Conservation (phyloP, 2,329 filamentous ascomycete species). For the Elsinoe perseae region DNA sequence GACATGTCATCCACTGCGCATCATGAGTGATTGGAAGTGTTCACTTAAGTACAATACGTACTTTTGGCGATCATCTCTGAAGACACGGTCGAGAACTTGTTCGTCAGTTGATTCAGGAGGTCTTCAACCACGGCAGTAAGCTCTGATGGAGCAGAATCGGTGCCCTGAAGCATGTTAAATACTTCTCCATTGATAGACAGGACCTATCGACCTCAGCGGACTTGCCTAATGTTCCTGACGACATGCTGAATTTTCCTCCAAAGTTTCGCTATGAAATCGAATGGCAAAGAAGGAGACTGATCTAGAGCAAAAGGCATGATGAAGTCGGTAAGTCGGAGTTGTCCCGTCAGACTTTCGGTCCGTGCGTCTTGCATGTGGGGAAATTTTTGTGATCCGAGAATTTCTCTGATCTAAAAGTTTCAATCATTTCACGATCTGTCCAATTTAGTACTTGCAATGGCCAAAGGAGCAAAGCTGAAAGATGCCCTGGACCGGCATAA, state of each 20-base stretch:
- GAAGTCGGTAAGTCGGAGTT: not conserved
- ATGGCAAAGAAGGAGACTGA: not conserved
- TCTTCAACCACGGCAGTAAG: constrained; percentile 77
- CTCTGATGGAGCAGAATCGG: constrained; percentile 51
- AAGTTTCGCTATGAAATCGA: not conserved
- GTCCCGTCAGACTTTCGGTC: not conserved
- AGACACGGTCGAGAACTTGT: constrained; percentile 77
- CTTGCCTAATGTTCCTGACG: not conserved
- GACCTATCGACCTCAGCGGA: not conserved
- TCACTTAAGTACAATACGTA: constrained; percentile 39
- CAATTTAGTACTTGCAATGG: constrained; percentile 31
- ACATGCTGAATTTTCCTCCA: not conserved
- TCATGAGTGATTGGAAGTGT: constrained; percentile 15
- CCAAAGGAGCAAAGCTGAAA: constrained; percentile 49
- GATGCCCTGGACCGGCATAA: constrained; percentile 51
- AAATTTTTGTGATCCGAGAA: constrained; percentile 8
- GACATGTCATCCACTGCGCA: constrained; percentile 86
- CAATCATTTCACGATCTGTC: not conserved
- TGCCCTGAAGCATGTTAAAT: constrained; percentile 25
- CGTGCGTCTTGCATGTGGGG: not conserved
- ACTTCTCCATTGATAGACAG: not conserved
- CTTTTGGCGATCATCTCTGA: constrained; percentile 84
- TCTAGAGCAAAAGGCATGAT: not conserved
- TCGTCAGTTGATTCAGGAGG: constrained; percentile 71
- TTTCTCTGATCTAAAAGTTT: constrained; percentile 1